Conservation (phyloP, 108 stramenopile genomes). For the Cyclotella sp. region DNA sequence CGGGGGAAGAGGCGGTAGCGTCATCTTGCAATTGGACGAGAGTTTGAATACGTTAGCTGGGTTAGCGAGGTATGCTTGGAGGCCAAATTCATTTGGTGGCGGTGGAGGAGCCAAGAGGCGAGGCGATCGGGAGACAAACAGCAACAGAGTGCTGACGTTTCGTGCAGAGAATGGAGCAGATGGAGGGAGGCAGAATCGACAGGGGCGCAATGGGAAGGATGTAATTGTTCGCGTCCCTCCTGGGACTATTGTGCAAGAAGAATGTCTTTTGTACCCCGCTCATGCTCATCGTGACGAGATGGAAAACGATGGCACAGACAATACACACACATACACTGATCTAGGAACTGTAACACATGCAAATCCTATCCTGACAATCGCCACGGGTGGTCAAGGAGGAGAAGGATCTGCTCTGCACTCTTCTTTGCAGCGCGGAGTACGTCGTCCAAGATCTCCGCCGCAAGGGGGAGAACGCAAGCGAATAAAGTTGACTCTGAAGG, state of each 20-base stretch:
- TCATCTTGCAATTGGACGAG: constrained; percentile 79
- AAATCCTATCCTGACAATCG: constrained; percentile 61
- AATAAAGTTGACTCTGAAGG: constrained; percentile 90
- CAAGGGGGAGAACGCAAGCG: constrained; percentile 79
- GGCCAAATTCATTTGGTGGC: constrained; percentile 86
- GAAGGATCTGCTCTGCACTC: constrained; percentile 66
- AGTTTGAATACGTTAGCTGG: constrained; percentile 92
- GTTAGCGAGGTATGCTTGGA: constrained; percentile 68
- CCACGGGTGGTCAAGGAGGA: constrained; percentile 77
- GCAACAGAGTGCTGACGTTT: constrained; percentile 60
- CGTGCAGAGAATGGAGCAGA: constrained; percentile 86
- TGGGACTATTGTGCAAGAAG: constrained; percentile 94
- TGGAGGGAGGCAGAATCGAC: constrained; percentile 79
- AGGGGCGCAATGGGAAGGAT: constrained; percentile 79
- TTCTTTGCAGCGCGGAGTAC: constrained; percentile 63
- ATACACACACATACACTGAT: constrained; percentile 27
- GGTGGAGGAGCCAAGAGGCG: constrained; percentile 63
- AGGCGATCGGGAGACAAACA: constrained; percentile 18
- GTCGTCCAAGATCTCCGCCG: constrained; percentile 67
- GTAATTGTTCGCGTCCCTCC: constrained; percentile 86
- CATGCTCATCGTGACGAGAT: neutral
- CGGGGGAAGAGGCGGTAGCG: constrained; percentile 93
- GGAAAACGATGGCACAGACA: constrained; percentile 4
- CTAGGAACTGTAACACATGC: constrained; percentile 54
- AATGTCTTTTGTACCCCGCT: constrained; percentile 9